phyloP scores from a whole-genome alignment of 805 yeast genomes.

The Candida fluviatilis region DNA sequence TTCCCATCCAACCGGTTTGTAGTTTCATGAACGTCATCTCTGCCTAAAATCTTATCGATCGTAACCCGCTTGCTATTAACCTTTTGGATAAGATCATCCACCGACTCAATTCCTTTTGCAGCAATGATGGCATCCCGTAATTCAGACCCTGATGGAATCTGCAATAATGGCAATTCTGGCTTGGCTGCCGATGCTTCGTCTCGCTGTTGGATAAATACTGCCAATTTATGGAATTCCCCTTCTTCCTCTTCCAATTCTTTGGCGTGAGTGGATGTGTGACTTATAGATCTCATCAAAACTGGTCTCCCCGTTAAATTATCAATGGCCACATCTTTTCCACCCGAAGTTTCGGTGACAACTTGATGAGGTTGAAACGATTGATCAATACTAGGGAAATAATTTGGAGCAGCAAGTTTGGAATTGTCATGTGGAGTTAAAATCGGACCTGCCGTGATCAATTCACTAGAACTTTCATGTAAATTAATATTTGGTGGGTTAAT shows the following conservation, averaged over 20 bases:
- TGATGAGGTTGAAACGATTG: conserved; percentile 55
- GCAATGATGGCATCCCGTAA: conserved; percentile 60
- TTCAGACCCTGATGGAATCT: conserved; percentile 51
- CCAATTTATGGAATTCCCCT: conserved; percentile 88
- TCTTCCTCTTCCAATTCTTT: conserved; percentile 84
- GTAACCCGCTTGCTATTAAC: conserved; percentile 53
- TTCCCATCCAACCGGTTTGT: not conserved
- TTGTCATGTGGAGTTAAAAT: conserved; percentile 43
- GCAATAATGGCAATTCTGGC: conserved; percentile 24
- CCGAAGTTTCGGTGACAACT: conserved; percentile 64
- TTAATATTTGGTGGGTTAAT: not conserved
- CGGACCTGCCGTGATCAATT: conserved; percentile 49
- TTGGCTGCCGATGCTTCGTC: conserved; percentile 10
- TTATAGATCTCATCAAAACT: conserved; percentile 57
- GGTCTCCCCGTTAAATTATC: conserved; percentile 73
- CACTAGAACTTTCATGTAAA: conserved; percentile 47
- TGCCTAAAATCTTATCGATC: conserved; percentile 39
- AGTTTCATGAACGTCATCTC: conserved; percentile 23
- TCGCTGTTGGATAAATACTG: conserved; percentile 70
- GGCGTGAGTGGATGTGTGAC: conserved; percentile 65
- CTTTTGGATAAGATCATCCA: conserved; percentile 61
- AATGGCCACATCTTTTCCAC: conserved; percentile 49
- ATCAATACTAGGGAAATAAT: conserved; percentile 19
- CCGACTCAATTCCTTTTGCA: conserved; percentile 72
- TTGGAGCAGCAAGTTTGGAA: conserved; percentile 10